Percentiles rank a stretch among this genome's conserved stretches.
Conservation (phyloP, 2,329 filamentous ascomycete genomes). For the Penicillium sp. region DNA sequence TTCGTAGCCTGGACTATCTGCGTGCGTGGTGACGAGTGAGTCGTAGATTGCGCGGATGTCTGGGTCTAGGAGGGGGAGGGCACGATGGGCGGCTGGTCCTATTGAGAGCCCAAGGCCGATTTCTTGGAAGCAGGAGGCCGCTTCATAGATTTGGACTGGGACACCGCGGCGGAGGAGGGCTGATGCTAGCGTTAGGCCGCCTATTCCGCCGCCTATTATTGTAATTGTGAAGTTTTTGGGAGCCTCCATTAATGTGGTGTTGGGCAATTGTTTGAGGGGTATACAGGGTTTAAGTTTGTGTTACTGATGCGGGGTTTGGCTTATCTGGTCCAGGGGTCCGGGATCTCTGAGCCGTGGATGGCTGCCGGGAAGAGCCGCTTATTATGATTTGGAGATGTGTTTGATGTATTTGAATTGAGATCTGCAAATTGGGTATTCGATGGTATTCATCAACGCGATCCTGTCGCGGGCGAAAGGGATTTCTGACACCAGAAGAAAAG, state of each 20-base stretch:
- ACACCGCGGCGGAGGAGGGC: constrained; percentile 50
- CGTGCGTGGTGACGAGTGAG: constrained; percentile 33
- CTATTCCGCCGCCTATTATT: constrained; percentile 61
- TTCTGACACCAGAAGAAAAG: constrained; percentile 22
- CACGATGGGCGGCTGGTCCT: constrained; percentile 56
- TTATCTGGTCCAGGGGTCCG: background rate
- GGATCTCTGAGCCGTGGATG: background rate
- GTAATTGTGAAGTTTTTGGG: constrained; percentile 49
- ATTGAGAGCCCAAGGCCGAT: constrained; percentile 61
- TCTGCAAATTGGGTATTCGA: background rate
- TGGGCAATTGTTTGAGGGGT: background rate
- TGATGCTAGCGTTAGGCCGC: constrained; percentile 56
- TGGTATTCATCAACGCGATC: constrained; percentile 27
- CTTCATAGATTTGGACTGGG: constrained; percentile 56
- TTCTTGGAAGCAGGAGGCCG: constrained; percentile 55
- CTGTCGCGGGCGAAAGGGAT: constrained; percentile 15
- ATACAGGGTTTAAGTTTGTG: background rate
- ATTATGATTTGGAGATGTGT: background rate
- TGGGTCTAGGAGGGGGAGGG: constrained; percentile 56
- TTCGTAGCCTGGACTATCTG: constrained; percentile 34
- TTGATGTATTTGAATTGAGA: background rate
- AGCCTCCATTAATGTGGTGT: background rate
- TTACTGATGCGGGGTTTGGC: background rate
- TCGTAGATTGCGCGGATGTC: constrained; percentile 32
- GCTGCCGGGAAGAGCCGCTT: background rate